Base-by-base conservation (phyloP, 805 yeast species). In the Yamadazyma sp. region DNA sequence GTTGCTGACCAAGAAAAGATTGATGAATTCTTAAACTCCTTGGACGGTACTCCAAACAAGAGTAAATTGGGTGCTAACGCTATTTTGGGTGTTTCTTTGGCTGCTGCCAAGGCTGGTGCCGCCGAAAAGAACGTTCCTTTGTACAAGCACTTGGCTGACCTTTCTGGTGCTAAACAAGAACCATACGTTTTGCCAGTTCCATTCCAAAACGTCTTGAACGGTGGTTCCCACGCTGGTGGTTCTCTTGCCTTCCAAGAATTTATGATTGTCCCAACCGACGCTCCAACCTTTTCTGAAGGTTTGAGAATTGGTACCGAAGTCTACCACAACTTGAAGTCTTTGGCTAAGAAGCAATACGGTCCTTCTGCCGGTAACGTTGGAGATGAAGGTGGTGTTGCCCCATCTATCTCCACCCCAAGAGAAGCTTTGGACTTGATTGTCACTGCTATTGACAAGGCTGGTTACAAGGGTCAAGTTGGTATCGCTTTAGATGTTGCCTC, bases 301-400 rank as follows among this genome's bases (percentile, higher is more conserved):
- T 72, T 93, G 70, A 87, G 96, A 79, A 85, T 87, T 53, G 98
- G 98, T 69, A 70, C 96, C 48, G 99, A 91, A 79, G 96, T 90
- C 57, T 91, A 91, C 93, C 98, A 91, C 82, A 77, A 78, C 75
- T 82, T 91, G 71, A 93, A 93, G 80, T 71, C 90, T 52, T 75
- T 85, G 60, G 84, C 98, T 70, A 86, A 87, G 82, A 83, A 87
- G 82, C 78, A 75, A 70, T 93, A 91, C 84, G 99, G 99, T 67
- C 84, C 87, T 64, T 83, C 95, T 49, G 99, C 99, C 61, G 98
- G 96, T 75, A 91, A 91, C 77, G 99, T 91, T 67, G 99, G 99
- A 82, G 99, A 91, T 73, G 99, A 91, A 80, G 99, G 99, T 84
- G 99, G 99, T 82, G 96, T 91, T 77, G 99, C 99, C 60, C 99